Conservation (phyloP, 1,284 basidiomycete genomes). For the Spongispora temasekensis region DNA sequence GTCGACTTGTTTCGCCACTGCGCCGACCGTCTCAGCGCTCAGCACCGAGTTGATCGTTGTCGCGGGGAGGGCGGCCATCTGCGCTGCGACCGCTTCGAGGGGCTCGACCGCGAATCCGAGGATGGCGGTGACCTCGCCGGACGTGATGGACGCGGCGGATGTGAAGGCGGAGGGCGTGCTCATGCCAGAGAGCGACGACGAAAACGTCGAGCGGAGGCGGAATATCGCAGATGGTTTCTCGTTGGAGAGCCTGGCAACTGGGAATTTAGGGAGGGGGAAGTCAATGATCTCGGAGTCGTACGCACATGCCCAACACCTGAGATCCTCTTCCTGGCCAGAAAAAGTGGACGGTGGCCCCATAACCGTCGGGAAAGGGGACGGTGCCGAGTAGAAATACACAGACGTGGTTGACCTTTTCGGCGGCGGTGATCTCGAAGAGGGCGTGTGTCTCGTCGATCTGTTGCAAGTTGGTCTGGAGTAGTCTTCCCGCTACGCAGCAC, state of each 20-base stretch:
- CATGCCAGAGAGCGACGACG: conserved; percentile 49
- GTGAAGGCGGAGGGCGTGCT: conserved; percentile 58
- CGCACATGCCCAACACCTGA: conserved; percentile 86
- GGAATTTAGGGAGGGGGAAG: background rate
- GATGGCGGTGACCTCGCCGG: conserved; percentile 60
- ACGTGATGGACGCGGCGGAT: conserved; percentile 36
- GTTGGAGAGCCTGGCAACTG: conserved; percentile 74
- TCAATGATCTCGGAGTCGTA: background rate
- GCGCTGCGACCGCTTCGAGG: conserved; percentile 54
- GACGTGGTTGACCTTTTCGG: conserved; percentile 84
- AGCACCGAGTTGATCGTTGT: conserved; percentile 38
- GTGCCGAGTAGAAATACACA: conserved; percentile 88
- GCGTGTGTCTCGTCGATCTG: conserved; percentile 87
- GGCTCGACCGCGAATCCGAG: conserved; percentile 76
- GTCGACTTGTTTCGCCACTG: conserved; percentile 33
- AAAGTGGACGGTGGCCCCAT: conserved; percentile 88
- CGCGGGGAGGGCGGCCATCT: conserved; percentile 50
- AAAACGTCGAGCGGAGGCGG: conserved; percentile 72
- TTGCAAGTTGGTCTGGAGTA: conserved; percentile 72
- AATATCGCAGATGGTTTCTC: conserved; percentile 93
- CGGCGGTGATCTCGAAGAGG: conserved; percentile 75
- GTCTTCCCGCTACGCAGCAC: conserved; percentile 74
- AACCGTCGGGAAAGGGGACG: conserved; percentile 87
- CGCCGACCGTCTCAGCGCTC: conserved; percentile 5
- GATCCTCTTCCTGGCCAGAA: conserved; percentile 89